phyloP scores from a whole-genome alignment of 2,329 filamentous ascomycete genomes.

The Epichloe elymi region DNA sequence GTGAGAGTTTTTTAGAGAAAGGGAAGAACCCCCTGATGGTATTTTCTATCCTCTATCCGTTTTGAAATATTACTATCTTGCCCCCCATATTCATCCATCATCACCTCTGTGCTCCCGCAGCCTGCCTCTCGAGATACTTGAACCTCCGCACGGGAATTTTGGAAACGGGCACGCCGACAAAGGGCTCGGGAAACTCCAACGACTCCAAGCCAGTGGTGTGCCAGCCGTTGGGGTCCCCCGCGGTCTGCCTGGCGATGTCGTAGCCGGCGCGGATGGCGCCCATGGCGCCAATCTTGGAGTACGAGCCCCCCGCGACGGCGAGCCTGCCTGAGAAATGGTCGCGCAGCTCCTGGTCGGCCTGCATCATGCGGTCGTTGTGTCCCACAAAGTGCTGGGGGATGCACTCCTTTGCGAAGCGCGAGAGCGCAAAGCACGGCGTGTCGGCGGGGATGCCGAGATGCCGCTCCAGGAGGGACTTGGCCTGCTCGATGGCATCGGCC shows the following conservation, averaged over 20 bases:
- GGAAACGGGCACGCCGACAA: constrained; percentile 13
- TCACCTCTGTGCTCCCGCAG: background rate
- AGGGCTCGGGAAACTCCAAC: constrained; percentile 11
- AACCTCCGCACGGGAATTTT: constrained; percentile 17
- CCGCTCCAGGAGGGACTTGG: constrained; percentile 52
- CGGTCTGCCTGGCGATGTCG: constrained; percentile 15
- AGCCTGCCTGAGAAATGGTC: constrained; percentile 48
- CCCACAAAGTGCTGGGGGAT: constrained; percentile 86
- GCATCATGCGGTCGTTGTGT: constrained; percentile 50
- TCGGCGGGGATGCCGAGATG: constrained; percentile 58
- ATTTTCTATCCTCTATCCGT: background rate
- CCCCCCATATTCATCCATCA: no score
- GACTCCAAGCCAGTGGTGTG: constrained; percentile 18
- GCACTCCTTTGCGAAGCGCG: constrained; percentile 50
- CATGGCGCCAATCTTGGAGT: constrained; percentile 37
- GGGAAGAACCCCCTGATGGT: background rate
- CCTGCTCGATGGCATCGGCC: constrained; percentile 55
- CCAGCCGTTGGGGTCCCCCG: constrained; percentile 8
- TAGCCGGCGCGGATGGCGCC: constrained; percentile 34
- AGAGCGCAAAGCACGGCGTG: constrained; percentile 46
- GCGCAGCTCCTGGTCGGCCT: constrained; percentile 40
- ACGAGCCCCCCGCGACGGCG: constrained; percentile 47
- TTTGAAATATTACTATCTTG: background rate
- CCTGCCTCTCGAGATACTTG: constrained; percentile 2
- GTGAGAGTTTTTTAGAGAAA: no score